Evolutionary conservation across 2,329 filamentous ascomycete species (phyloP).

Genomic region (Intubia oerlemansii): DNA sequence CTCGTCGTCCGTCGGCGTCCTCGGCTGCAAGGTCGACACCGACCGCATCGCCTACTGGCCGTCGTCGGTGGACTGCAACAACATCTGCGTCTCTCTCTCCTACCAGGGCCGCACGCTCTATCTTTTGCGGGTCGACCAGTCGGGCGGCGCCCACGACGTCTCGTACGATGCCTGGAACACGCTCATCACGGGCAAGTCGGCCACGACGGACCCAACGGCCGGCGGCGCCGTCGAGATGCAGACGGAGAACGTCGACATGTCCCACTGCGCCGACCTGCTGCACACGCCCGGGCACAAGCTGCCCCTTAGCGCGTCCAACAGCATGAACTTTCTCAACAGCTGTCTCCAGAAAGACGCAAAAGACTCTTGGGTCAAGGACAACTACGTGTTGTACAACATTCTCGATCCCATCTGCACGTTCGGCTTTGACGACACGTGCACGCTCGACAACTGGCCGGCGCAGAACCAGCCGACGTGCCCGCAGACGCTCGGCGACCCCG

Average conservation of each 20-base stretch:
- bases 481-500: conserved; percentile 18
- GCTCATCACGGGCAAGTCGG: conserved; percentile 23
- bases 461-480: conserved; percentile 23
- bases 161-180: conserved; percentile 39
- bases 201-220: conserved; percentile 20
- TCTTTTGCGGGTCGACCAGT: conserved; percentile 34
- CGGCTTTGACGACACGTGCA: conserved; percentile 24
- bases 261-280: conserved; percentile 26
- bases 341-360: too few relatives aligned
- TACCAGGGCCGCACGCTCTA: conserved; percentile 26
- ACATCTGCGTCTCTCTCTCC: conserved; percentile 31
- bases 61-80: conserved; percentile 24
- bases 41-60: conserved; percentile 40
- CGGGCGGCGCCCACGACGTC: conserved; percentile 33
- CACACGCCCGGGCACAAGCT: conserved; percentile 15
- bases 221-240: conserved; percentile 28
- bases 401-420: conserved; percentile 23
- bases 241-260: conserved; percentile 21
- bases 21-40: conserved; percentile 37
- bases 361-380: conserved; percentile 24
- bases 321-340: conserved; percentile 28
- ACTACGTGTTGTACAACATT: conserved; percentile 29
- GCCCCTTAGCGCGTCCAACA: conserved; percentile 23
- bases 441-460: conserved; percentile 19
- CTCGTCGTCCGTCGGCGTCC: conserved; percentile 31